phyloP scores from a whole-genome alignment of 1,284 basidiomycete species.

The Trichosporon asahii region DNA sequence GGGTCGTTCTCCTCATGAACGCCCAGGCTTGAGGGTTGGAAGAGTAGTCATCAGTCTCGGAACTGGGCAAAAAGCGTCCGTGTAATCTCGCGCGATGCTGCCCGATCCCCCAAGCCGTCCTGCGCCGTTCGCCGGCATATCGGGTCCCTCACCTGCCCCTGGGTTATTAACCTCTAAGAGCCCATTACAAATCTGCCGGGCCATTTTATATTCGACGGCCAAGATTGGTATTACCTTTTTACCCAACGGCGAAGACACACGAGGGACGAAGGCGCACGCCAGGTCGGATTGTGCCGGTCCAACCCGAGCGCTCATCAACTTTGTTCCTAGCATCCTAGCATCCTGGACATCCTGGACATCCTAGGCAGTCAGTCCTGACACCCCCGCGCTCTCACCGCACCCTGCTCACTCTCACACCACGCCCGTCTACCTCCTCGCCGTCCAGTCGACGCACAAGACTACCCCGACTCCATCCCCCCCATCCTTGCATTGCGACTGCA shows the following conservation, averaged over 20 bases:
- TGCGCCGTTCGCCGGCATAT: not conserved
- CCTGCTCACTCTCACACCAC: not conserved
- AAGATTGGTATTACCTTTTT: not conserved
- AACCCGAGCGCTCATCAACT: slow-evolving; percentile 10
- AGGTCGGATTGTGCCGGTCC: slow-evolving; percentile 9
- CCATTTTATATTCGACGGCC: not conserved
- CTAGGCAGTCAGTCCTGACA: not conserved
- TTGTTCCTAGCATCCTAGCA: not conserved
- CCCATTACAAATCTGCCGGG: not conserved
- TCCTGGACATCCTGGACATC: not conserved
- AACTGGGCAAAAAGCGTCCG: not conserved
- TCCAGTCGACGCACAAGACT: not conserved
- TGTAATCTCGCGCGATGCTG: slow-evolving; percentile 3
- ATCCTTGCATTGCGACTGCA: not conserved
- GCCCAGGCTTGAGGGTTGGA: not conserved
- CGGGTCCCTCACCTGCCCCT: not conserved
- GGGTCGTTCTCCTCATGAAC: not conserved
- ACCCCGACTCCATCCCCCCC: not conserved
- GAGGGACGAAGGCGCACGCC: not conserved
- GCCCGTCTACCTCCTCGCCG: not conserved
- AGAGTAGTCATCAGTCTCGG: not conserved
- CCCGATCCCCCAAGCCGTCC: not conserved
- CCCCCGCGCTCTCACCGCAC: slow-evolving; percentile 2
- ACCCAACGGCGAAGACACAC: not conserved
- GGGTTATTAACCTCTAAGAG: not conserved